Conservation (phyloP, 2,329 filamentous ascomycete genomes). For the Arachnomyces sp. region DNA sequence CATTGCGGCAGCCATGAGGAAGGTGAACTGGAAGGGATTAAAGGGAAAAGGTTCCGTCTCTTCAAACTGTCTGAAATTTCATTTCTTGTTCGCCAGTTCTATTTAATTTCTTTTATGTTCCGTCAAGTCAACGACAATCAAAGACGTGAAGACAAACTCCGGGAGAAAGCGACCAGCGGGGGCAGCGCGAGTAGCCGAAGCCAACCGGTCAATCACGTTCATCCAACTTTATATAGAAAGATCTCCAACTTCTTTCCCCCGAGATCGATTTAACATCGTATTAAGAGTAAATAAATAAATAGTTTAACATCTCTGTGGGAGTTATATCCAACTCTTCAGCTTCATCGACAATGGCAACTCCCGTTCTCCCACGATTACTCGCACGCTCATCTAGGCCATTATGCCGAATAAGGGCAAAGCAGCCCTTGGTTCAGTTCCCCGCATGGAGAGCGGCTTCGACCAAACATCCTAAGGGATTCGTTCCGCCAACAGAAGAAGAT, state of each 20-base stretch:
- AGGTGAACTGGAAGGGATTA: background rate
- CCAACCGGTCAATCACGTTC: too few relatives aligned
- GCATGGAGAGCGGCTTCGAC: constrained; percentile 49
- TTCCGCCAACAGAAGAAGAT: constrained; percentile 61
- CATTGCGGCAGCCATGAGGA: constrained; percentile 20
- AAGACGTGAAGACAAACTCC: too few relatives aligned
- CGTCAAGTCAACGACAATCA: too few relatives aligned
- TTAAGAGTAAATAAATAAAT: too few relatives aligned
- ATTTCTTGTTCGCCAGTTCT: constrained; percentile 9
- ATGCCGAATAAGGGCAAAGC: constrained; percentile 16
- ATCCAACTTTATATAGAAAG: too few relatives aligned
- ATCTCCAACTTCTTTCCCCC: too few relatives aligned
- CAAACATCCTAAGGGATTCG: constrained; percentile 60
- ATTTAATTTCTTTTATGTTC: constrained; percentile 8
- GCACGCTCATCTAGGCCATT: constrained; percentile 25
- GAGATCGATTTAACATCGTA: too few relatives aligned
- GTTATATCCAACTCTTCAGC: too few relatives aligned
- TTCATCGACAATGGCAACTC: constrained; percentile 23
- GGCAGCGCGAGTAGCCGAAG: too few relatives aligned
- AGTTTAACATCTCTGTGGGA: too few relatives aligned
- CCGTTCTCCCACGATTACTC: constrained; percentile 26
- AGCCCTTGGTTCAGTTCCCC: constrained; percentile 24
- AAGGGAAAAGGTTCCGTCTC: background rate
- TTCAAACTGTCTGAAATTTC: too few relatives aligned
- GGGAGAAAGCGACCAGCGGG: too few relatives aligned